phyloP scores from a whole-genome alignment of 2,329 filamentous ascomycete genomes.

The Calonectria multiphialidica region DNA sequence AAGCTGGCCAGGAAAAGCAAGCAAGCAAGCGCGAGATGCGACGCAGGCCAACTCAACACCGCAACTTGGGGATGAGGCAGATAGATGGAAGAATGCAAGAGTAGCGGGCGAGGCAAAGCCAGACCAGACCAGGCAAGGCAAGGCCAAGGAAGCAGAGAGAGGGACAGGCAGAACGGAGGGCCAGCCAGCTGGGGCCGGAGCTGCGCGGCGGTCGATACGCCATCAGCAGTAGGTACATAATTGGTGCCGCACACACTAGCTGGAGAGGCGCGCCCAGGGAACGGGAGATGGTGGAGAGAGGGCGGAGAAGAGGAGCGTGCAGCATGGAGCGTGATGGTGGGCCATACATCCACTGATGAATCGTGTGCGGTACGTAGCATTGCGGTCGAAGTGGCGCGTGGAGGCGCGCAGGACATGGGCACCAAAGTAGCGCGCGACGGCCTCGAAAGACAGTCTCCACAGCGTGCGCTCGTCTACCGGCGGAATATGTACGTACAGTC shows the following conservation, averaged over 20 bases:
- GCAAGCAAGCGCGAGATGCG: slow-evolving; percentile 43
- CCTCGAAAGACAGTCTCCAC: slow-evolving; percentile 29
- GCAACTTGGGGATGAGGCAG: slow-evolving; percentile 32
- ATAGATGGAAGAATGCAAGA: slow-evolving; percentile 20
- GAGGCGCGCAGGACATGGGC: slow-evolving; percentile 32
- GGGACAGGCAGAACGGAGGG: not conserved
- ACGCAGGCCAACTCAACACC: slow-evolving; percentile 38
- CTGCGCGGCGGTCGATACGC: slow-evolving; percentile 21
- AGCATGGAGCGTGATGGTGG: slow-evolving; percentile 7
- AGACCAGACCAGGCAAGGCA: not conserved
- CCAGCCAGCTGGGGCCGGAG: slow-evolving; percentile 14
- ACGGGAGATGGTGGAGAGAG: slow-evolving; percentile 1
- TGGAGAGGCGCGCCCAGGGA: not conserved
- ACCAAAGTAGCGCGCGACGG: slow-evolving; percentile 41
- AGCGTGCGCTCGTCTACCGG: slow-evolving; percentile 18
- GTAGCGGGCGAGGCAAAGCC: slow-evolving; percentile 32
- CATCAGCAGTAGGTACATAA: slow-evolving; percentile 4
- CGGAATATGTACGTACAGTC: slow-evolving; percentile 16
- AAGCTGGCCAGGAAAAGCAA: slow-evolving; percentile 18
- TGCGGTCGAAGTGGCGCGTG: slow-evolving; percentile 37
- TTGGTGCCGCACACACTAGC: slow-evolving; percentile 4
- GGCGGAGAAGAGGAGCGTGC: slow-evolving; percentile 12
- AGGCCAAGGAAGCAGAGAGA: not conserved
- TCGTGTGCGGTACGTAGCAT: not conserved
- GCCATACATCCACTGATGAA: not conserved